phyloP scores from a whole-genome alignment of 345 rosid species.

The Mallotus nudiflorus region DNA sequence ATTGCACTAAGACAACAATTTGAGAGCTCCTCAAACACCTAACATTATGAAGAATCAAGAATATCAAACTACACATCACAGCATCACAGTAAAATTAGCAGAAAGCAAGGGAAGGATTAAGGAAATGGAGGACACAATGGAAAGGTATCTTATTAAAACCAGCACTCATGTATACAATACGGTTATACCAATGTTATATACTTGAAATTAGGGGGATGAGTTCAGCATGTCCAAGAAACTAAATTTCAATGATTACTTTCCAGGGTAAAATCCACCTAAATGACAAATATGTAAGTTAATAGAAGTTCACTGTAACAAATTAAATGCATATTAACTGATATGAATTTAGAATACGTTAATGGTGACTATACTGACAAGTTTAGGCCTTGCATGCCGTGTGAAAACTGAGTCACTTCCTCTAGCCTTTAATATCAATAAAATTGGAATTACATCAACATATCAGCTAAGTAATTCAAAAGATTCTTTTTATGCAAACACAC shows the following conservation, averaged over 20 bases:
- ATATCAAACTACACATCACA: constrained; percentile 21
- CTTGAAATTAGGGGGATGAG: too few species aligned
- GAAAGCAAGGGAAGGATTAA: neutral
- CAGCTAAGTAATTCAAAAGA: too few species aligned
- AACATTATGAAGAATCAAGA: neutral
- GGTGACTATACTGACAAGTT: too few species aligned
- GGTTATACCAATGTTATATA: neutral
- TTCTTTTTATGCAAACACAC: neutral
- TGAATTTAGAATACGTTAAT: too few species aligned
- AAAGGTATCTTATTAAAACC: constrained; percentile 1
- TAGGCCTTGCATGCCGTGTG: neutral
- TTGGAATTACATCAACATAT: neutral
- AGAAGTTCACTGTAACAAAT: too few species aligned
- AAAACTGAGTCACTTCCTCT: neutral
- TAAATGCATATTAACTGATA: too few species aligned
- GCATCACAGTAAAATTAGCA: neutral
- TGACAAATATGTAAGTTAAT: neutral
- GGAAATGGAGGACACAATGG: too few species aligned
- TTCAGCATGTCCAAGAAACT: neutral
- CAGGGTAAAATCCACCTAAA: neutral
- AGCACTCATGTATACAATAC: neutral
- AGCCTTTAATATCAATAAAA: neutral
- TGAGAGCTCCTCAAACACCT: neutral
- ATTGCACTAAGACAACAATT: neutral
- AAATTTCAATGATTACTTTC: neutral